Conservation (phyloP, 768 basidiomycete genomes). For the Boletus huronensis region DNA sequence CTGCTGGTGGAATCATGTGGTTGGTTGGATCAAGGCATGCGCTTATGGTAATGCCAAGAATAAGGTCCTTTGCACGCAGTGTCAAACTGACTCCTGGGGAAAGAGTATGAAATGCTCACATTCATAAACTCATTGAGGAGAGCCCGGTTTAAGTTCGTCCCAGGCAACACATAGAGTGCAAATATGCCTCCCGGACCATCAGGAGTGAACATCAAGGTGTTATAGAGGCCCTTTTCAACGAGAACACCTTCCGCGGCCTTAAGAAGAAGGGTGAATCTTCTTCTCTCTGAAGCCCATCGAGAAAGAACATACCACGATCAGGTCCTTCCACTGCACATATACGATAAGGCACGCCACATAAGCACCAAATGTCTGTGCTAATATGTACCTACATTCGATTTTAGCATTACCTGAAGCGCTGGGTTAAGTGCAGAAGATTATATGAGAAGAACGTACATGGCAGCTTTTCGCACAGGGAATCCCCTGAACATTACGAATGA, state of each 20-base stretch:
- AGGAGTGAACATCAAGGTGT: constrained; percentile 34
- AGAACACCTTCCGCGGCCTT: constrained; percentile 31
- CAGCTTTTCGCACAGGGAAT: constrained; percentile 51
- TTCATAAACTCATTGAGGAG: constrained; percentile 40
- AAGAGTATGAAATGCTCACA: constrained; percentile 17
- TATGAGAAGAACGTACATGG: constrained; percentile 37
- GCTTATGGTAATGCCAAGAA: constrained; percentile 20
- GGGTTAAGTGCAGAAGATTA: constrained; percentile 1
- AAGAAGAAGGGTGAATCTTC: background rate
- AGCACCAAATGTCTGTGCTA: constrained; percentile 62
- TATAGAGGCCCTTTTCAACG: constrained; percentile 24
- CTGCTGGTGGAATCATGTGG: constrained; percentile 48
- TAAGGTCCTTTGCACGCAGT: constrained; percentile 8
- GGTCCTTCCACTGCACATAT: constrained; percentile 59
- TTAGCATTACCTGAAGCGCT: constrained; percentile 12
- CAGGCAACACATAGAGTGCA: constrained; percentile 34
- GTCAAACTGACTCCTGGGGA: background rate
- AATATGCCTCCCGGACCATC: constrained; percentile 38
- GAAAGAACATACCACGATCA: constrained; percentile 45
- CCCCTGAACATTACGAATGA: constrained; percentile 48
- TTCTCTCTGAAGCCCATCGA: constrained; percentile 35
- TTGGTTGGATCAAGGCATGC: constrained; percentile 49
- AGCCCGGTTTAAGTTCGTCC: constrained; percentile 28
- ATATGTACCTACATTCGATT: constrained; percentile 48
- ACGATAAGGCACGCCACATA: constrained; percentile 58